Percentiles rank a stretch among this genome's conserved stretches.
Evolutionary conservation across 805 yeast genomes (phyloP).

Genomic region (Lachancea meyersii): DNA sequence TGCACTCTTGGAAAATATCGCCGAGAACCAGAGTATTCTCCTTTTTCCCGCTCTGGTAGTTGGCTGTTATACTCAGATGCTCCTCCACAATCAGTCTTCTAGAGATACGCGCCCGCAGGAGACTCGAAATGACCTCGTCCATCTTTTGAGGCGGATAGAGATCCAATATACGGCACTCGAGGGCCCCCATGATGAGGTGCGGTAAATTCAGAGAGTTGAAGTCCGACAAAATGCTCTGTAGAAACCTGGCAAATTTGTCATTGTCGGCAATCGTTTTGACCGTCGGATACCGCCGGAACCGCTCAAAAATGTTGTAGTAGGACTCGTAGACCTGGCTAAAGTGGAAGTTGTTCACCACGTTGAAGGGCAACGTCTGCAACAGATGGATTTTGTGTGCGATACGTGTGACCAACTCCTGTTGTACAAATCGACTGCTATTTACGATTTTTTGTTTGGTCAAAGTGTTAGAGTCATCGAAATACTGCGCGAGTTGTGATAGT

Average conservation of each 20-base stretch:
- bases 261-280: slow-evolving; percentile 71
- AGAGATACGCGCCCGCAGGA: slow-evolving; percentile 80
- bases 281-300: slow-evolving; percentile 65
- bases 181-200: slow-evolving; percentile 86
- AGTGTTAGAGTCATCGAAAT: slow-evolving; percentile 55
- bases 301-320: slow-evolving; percentile 81
- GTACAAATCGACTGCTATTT: slow-evolving; percentile 80
- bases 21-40: slow-evolving; percentile 52
- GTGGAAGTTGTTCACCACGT: slow-evolving; percentile 79
- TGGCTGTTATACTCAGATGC: slow-evolving; percentile 71
- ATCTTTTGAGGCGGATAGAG: slow-evolving; percentile 55
- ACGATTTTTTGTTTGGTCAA: slow-evolving; percentile 72
- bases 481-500: slow-evolving; percentile 81
- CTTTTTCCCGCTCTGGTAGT: slow-evolving; percentile 42
- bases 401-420: slow-evolving; percentile 78
- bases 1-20: slow-evolving; percentile 75
- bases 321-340: slow-evolving; percentile 82
- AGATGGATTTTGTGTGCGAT: slow-evolving; percentile 74
- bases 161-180: slow-evolving; percentile 62
- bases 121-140: slow-evolving; percentile 68
- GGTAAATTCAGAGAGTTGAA: slow-evolving; percentile 79
- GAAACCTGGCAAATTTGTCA: slow-evolving; percentile 57
- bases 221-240: slow-evolving; percentile 58
- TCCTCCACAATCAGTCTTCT: slow-evolving; percentile 89
- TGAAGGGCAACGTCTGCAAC: slow-evolving; percentile 76